These are phyloP conservation scores for Aspergillus incahuasiensis DNA, from an alignment of 495 filamentous ascomycete genomes.

Conservation along the genomic window DNA sequence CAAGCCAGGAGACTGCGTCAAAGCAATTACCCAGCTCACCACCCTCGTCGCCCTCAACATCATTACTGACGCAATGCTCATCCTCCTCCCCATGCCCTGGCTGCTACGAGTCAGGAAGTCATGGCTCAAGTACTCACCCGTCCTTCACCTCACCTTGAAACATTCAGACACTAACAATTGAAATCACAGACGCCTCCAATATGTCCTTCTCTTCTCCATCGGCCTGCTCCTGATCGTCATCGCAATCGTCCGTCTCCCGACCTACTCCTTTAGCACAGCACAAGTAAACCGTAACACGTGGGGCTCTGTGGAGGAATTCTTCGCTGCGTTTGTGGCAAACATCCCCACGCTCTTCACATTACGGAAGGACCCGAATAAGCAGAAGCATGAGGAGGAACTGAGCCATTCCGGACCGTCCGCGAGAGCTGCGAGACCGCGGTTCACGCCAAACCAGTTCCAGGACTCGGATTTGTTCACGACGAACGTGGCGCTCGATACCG, in stretches of 20 bases:
- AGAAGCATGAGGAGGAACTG: background rate
- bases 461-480: constrained; percentile 7
- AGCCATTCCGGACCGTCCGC: background rate
- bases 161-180: background rate
- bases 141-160: too few relatives aligned
- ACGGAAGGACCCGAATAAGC: background rate
- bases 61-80: constrained; percentile 14
- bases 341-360: constrained; percentile 8
- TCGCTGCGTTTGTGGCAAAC: constrained; percentile 12
- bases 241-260: constrained; percentile 11
- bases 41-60: constrained; percentile 10
- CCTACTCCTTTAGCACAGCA: constrained; percentile 1
- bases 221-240: constrained; percentile 10
- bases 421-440: background rate
- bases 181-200: constrained; percentile 8
- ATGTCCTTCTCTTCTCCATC: constrained; percentile 9
- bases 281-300: constrained; percentile 10
- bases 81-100: constrained; percentile 16
- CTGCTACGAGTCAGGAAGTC: constrained; percentile 1
- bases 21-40: constrained; percentile 1
- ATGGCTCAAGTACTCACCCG: constrained; percentile 5
- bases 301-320: constrained; percentile 10
- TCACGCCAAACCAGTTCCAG: constrained; percentile 2
- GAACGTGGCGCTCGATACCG: background rate
- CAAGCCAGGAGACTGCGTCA: constrained; percentile 7